Conservation (phyloP, 495 filamentous ascomycete species). For the Penicillium maclennaniae region DNA sequence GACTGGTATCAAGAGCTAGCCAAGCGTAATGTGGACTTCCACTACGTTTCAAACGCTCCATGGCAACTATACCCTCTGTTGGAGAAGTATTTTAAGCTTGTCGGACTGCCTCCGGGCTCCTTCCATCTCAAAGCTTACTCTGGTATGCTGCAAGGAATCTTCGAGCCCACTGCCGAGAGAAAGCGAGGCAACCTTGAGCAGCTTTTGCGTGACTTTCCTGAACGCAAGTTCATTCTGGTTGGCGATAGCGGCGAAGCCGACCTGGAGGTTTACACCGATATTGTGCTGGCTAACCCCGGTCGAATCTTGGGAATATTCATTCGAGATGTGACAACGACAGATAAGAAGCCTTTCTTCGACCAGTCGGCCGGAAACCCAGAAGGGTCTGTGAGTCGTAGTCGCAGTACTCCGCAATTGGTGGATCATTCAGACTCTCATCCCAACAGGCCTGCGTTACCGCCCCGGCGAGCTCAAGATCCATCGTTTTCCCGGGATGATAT, state of each 20-base stretch:
- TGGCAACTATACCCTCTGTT: slow-evolving; percentile 95
- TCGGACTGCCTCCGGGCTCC: slow-evolving; percentile 78
- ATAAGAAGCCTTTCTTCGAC: slow-evolving; percentile 70
- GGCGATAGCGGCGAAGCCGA: slow-evolving; percentile 97
- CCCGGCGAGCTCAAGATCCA: slow-evolving; percentile 26
- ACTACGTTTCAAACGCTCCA: slow-evolving; percentile 92
- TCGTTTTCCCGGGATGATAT: slow-evolving; percentile 15
- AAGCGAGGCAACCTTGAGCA: slow-evolving; percentile 85
- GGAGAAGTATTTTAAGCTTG: slow-evolving; percentile 72
- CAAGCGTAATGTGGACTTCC: slow-evolving; percentile 74
- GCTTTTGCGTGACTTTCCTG: slow-evolving; percentile 84
- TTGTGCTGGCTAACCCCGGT: slow-evolving; percentile 77
- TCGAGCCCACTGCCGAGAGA: slow-evolving; percentile 92
- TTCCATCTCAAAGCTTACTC: slow-evolving; percentile 94
- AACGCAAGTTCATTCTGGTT: slow-evolving; percentile 83
- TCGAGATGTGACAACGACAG: slow-evolving; percentile 82
- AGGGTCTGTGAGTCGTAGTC: slow-evolving; percentile 14
- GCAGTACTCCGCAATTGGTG: slow-evolving; percentile 28
- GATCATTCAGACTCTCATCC: slow-evolving; percentile 24
- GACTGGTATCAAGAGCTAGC: slow-evolving; percentile 83
- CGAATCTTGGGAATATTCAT: slow-evolving; percentile 86
- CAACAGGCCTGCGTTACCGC: slow-evolving; percentile 37
- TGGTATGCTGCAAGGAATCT: slow-evolving; percentile 95
- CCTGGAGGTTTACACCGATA: slow-evolving; percentile 93
- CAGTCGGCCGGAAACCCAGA: slow-evolving; percentile 50